Evolutionary conservation across 2,329 filamentous ascomycete species (phyloP).

Genomic region (Chaetomium strumarium): DNA sequence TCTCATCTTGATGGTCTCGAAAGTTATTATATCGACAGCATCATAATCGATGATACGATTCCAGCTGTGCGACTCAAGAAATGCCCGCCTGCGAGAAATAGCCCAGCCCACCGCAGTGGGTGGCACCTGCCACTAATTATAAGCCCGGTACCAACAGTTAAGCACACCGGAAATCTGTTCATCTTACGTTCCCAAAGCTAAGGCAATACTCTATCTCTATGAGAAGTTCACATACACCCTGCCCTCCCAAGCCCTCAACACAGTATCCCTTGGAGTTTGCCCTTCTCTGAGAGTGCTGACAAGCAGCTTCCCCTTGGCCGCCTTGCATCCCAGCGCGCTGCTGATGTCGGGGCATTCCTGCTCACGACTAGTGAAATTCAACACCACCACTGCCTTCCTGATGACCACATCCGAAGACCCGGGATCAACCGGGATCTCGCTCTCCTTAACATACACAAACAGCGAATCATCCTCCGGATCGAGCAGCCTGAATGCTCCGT

Average conservation of each 20-base stretch:
- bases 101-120: too few relatives aligned
- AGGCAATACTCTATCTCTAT: neutral
- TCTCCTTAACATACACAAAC: neutral
- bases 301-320: constrained; percentile 2
- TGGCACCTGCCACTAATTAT: too few relatives aligned
- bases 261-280: neutral
- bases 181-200: neutral
- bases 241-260: constrained; percentile 12
- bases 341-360: constrained; percentile 10
- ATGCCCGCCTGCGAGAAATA: too few relatives aligned
- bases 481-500: neutral
- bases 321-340: constrained; percentile 1
- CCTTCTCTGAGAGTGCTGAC: constrained; percentile 12
- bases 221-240: constrained; percentile 14
- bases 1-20: too few relatives aligned
- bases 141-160: too few relatives aligned
- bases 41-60: too few relatives aligned
- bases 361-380: neutral
- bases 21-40: too few relatives aligned
- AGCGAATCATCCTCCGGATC: neutral
- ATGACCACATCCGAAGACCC: neutral
- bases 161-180: neutral
- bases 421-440: neutral
- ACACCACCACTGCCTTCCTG: neutral
- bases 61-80: too few relatives aligned